These are phyloP conservation scores for Telfairia occidentalis DNA, from an alignment of 331 rosid species.

Conservation along the genomic window DNA sequence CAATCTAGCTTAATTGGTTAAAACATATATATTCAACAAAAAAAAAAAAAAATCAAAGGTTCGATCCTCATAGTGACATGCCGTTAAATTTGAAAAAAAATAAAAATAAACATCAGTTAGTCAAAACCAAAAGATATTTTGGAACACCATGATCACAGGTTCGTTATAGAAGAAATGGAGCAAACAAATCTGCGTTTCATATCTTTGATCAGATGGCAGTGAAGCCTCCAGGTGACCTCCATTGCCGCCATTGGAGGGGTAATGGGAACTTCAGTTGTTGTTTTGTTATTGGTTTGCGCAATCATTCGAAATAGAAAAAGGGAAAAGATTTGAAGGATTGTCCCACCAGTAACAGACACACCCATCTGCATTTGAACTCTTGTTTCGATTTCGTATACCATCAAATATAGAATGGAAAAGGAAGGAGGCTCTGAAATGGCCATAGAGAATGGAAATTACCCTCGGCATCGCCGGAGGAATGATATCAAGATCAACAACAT, in stretches of 20 bases:
- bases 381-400: not conserved
- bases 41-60: too few relatives aligned
- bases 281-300: constrained; percentile 33
- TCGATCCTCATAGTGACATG: too few relatives aligned
- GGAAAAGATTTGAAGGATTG: constrained; percentile 2
- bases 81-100: too few relatives aligned
- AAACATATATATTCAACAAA: too few relatives aligned
- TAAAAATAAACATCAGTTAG: too few relatives aligned
- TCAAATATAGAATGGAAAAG: constrained; percentile 42
- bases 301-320: constrained; percentile 28
- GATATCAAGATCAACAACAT: constrained; percentile 45
- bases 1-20: too few relatives aligned
- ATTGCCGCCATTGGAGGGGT: constrained; percentile 47
- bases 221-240: too few relatives aligned
- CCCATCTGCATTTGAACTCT: not conserved
- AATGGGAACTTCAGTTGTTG: constrained; percentile 30
- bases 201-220: constrained; percentile 46
- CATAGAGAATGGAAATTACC: constrained; percentile 60
- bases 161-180: constrained; percentile 69
- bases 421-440: constrained; percentile 69
- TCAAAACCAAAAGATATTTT: constrained; percentile 46
- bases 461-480: constrained; percentile 54
- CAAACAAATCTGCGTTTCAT: constrained; percentile 35
- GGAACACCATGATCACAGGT: constrained; percentile 66
- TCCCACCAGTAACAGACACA: too few relatives aligned